These are phyloP conservation scores for Blumeria graminis DNA, from an alignment of 2,329 filamentous ascomycete genomes.

Conservation along the genomic window DNA sequence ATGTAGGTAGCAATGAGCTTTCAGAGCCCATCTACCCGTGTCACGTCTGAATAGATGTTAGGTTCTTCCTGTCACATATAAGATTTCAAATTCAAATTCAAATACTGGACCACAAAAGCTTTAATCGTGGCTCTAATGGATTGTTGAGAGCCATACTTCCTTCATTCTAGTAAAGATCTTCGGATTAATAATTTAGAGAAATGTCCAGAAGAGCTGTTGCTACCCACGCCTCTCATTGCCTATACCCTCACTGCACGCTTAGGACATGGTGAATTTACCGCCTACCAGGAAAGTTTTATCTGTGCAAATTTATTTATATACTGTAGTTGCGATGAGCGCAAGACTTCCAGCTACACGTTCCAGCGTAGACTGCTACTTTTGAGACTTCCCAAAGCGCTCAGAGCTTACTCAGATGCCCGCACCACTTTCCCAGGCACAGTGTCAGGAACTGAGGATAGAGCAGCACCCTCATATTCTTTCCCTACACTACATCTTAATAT, in stretches of 20 bases:
- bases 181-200: neutral
- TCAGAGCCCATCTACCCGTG: too few relatives aligned
- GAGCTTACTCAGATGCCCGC: neutral
- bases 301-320: neutral
- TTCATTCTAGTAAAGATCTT: neutral
- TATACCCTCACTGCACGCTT: neutral
- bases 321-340: neutral
- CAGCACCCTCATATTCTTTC: too few relatives aligned
- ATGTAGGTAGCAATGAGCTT: too few relatives aligned
- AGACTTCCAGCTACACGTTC: neutral
- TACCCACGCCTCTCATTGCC: neutral
- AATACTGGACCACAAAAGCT: too few relatives aligned
- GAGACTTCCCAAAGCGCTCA: neutral
- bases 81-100: too few relatives aligned
- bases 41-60: too few relatives aligned
- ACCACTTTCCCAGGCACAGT: neutral
- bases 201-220: neutral
- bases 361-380: neutral
- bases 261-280: neutral
- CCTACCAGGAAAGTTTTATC: neutral
- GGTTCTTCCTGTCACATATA: too few relatives aligned
- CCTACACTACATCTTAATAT: too few relatives aligned
- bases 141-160: neutral
- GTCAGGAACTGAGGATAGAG: neutral
- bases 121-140: too few relatives aligned